Conservation (phyloP, 2,329 filamentous ascomycete species). For the Verticillium klebahnii region DNA sequence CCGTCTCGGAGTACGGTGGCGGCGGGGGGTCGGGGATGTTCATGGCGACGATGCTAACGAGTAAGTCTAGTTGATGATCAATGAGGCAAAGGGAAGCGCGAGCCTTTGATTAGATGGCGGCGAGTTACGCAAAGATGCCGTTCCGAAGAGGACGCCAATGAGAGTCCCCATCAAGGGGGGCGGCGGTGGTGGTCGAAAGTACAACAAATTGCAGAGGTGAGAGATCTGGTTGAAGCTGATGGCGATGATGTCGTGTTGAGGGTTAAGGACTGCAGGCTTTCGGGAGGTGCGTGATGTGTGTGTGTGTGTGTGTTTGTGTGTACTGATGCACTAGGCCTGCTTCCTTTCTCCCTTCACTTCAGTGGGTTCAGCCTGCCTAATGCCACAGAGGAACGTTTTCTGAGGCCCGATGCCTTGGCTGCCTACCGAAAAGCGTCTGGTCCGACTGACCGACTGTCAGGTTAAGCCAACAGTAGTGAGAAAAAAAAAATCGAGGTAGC, state of each 20-base stretch:
- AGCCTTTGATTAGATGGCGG: too few species aligned
- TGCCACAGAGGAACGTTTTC: background rate
- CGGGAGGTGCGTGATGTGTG: background rate
- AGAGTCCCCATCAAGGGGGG: too few species aligned
- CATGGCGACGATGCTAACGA: background rate
- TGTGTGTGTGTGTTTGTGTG: background rate
- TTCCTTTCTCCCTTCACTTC: background rate
- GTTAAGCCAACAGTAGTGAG: background rate
- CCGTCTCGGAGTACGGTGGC: slow-evolving; percentile 54
- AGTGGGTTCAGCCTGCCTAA: background rate
- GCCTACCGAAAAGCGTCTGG: background rate
- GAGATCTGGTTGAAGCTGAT: too few species aligned
- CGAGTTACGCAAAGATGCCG: too few species aligned
- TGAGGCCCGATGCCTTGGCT: background rate
- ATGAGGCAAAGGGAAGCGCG: background rate
- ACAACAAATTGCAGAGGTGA: too few species aligned
- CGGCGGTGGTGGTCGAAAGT: too few species aligned
- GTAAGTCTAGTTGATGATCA: background rate
- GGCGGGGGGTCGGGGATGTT: slow-evolving; percentile 38
- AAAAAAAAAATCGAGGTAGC: background rate
- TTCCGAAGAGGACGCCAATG: too few species aligned
- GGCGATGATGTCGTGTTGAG: too few species aligned
- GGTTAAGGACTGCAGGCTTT: too few species aligned
- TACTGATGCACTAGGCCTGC: background rate
- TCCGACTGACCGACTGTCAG: background rate